A percentile compares a stretch with the other conserved stretches of the same genome.
Evolutionary conservation across 2,329 filamentous ascomycete species (phyloP).

Genomic region (Trichoderma endophyticum): DNA sequence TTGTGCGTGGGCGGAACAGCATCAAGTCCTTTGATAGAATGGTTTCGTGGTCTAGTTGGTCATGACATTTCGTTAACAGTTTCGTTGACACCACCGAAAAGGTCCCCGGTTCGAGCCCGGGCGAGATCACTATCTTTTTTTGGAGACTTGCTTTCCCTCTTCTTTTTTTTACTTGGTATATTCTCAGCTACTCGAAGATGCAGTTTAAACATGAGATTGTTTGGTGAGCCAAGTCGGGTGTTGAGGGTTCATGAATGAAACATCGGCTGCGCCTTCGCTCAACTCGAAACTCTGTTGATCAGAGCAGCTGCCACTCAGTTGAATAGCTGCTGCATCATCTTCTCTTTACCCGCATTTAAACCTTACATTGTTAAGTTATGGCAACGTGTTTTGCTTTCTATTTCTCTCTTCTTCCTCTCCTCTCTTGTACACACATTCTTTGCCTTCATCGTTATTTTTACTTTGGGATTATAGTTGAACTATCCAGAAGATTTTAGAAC

Average conservation of each 20-base stretch:
- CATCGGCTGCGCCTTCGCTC: not conserved
- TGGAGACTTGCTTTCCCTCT: not conserved
- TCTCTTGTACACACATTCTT: not conserved
- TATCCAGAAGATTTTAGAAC: not conserved
- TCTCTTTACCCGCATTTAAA: not conserved
- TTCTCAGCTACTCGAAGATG: not conserved
- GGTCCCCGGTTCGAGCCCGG: constrained; percentile 21
- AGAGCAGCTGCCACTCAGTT: not conserved
- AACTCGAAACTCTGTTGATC: not conserved
- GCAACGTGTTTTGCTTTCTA: not conserved
- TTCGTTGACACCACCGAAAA: constrained; percentile 19
- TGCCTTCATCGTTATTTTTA: not conserved
- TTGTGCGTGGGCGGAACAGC: not conserved
- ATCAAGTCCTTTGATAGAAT: not conserved
- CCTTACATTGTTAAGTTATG: not conserved
- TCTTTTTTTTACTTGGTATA: not conserved
- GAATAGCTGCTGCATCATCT: not conserved
- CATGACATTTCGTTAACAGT: constrained; percentile 20
- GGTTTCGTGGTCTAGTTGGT: constrained; percentile 22
- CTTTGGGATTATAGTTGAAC: not conserved
- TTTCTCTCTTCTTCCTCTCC: not conserved
- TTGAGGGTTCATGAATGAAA: not conserved
- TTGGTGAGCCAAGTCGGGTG: not conserved
- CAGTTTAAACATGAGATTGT: not conserved
- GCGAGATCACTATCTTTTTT: constrained; percentile 16